Conservation (phyloP, 148 eudicot genomes). For the Silene conica region DNA sequence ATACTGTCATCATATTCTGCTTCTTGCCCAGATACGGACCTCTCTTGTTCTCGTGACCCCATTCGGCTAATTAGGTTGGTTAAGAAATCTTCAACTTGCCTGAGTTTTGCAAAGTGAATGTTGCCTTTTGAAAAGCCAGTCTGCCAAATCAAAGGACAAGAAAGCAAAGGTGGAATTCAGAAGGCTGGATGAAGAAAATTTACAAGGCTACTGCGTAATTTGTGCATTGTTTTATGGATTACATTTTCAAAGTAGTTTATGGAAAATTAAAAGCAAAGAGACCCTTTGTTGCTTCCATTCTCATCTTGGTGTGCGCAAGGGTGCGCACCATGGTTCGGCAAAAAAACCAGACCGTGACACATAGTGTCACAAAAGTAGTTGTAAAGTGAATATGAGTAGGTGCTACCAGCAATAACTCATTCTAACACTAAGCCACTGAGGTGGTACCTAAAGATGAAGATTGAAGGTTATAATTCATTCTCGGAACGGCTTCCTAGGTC, state of each 20-base stretch:
- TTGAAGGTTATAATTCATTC: background rate
- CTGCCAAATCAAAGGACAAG: slow-evolving; percentile 34
- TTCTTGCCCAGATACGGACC: slow-evolving; percentile 34
- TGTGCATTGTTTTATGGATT: background rate
- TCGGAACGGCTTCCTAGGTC: background rate
- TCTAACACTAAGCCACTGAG: background rate
- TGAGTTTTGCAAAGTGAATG: slow-evolving; percentile 43
- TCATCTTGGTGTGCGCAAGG: too few relatives aligned
- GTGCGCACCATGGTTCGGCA: too few relatives aligned
- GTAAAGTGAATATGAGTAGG: background rate
- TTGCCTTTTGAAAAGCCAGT: slow-evolving; percentile 59
- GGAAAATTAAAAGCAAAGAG: too few relatives aligned
- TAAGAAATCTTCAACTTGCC: slow-evolving; percentile 66
- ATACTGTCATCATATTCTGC: slow-evolving; percentile 43
- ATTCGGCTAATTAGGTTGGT: slow-evolving; percentile 46
- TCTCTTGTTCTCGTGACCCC: slow-evolving; percentile 39
- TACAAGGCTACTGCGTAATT: background rate
- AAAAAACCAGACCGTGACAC: too few relatives aligned
- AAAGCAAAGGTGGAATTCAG: slow-evolving; percentile 3
- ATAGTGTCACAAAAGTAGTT: too few relatives aligned
- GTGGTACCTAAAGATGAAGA: background rate
- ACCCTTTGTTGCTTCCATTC: too few relatives aligned
- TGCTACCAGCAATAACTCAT: background rate
- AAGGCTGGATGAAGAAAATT: background rate
- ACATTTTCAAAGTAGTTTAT: background rate